These are phyloP conservation scores for Hypericum perforatum DNA, from an alignment of 345 rosid genomes.

Conservation along the genomic window DNA sequence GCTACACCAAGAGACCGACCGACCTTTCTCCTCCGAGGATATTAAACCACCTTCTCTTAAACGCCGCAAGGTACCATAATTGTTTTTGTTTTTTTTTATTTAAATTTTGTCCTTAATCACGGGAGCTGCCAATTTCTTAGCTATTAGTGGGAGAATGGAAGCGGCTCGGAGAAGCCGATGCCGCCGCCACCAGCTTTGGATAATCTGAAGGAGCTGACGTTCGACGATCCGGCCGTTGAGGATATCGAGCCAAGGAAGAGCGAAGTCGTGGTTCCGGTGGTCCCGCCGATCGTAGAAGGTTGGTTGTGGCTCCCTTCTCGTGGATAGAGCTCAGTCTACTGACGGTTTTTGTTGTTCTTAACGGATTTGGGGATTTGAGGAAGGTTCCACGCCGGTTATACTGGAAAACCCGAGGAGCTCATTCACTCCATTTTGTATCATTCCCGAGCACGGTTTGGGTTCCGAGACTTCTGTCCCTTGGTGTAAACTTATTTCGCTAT, in stretches of 20 bases:
- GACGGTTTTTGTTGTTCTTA: not conserved
- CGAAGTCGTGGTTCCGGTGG: conserved; percentile 39
- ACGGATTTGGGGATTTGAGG: not conserved
- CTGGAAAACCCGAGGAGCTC: conserved; percentile 50
- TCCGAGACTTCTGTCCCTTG: conserved; percentile 42
- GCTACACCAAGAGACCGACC: conserved; percentile 29
- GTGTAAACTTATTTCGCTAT: conserved; percentile 71
- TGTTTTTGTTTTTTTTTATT: not conserved
- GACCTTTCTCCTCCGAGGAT: conserved; percentile 55
- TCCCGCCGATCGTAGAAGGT: conserved; percentile 65
- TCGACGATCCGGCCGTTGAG: conserved; percentile 29
- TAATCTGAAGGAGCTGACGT: conserved; percentile 46
- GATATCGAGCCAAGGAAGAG: conserved; percentile 29
- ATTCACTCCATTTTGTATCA: conserved; percentile 30
- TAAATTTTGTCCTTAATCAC: conserved; percentile 10
- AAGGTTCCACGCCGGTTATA: conserved; percentile 46
- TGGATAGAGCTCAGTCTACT: not conserved
- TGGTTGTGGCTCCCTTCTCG: conserved; percentile 2
- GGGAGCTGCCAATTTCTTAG: conserved; percentile 11
- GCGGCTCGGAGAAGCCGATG: conserved; percentile 36
- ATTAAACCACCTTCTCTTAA: conserved; percentile 52
- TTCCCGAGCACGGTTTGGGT: conserved; percentile 33
- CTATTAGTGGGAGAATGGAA: conserved; percentile 50
- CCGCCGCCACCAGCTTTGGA: conserved; percentile 23
- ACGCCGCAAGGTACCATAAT: conserved; percentile 58